Percentiles rank a stretch among this genome's conserved stretches.
Evolutionary conservation across 2,329 filamentous ascomycete species (phyloP).

Genomic region (Botrytis sinoallii): DNA sequence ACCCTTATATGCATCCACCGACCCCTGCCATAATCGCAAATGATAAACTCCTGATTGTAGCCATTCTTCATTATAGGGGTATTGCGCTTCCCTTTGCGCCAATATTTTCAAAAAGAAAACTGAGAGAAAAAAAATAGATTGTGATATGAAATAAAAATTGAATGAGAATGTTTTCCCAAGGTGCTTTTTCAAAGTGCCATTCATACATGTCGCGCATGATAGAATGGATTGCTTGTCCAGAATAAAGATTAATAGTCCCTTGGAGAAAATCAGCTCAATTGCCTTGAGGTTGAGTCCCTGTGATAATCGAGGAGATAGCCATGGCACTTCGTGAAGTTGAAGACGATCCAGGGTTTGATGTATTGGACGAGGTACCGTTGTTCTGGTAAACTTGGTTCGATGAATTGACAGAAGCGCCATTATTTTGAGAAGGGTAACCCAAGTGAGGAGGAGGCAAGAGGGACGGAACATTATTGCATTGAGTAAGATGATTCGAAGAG

Average conservation of each 20-base stretch:
- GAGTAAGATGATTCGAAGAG: neutral
- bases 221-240: neutral
- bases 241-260: neutral
- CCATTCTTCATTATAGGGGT: constrained; percentile 7
- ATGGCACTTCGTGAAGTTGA: constrained; percentile 14
- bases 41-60: constrained; percentile 9
- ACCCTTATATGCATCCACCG: neutral
- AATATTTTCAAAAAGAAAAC: neutral
- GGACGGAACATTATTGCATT: neutral
- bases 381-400: neutral
- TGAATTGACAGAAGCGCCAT: neutral
- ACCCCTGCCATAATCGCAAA: neutral
- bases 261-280: neutral
- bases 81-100: constrained; percentile 12
- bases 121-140: neutral
- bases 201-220: neutral
- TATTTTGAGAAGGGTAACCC: neutral
- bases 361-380: neutral
- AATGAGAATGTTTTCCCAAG: neutral
- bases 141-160: neutral
- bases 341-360: neutral
- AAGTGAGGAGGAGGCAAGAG: neutral
- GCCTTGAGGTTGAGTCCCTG: neutral
- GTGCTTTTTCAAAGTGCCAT: neutral
- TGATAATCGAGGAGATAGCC: constrained; percentile 16